A percentile compares a stretch with the other conserved stretches of the same genome.
phyloP scores from a whole-genome alignment of 1,284 basidiomycete genomes.

The Cystobasidiaceae sp. region DNA sequence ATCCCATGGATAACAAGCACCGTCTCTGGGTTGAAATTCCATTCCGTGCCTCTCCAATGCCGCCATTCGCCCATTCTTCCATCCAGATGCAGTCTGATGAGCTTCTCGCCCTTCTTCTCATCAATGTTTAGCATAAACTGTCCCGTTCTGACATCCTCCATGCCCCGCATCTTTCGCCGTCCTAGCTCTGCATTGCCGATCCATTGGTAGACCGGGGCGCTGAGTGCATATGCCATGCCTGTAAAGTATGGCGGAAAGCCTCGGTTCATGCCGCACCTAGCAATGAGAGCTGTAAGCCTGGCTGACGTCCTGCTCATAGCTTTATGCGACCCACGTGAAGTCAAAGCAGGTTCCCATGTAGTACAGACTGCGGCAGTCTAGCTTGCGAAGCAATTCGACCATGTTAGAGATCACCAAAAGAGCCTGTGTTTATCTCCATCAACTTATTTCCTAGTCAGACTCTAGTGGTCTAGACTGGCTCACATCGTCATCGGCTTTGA shows the following conservation, averaged over 20 bases:
- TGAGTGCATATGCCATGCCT: constrained; percentile 23
- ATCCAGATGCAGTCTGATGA: constrained; percentile 17
- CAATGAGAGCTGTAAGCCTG: too few species aligned
- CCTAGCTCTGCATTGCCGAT: constrained; percentile 13
- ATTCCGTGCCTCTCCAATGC: not conserved
- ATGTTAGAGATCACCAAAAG: not conserved
- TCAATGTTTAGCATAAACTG: constrained; percentile 7
- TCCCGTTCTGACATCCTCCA: constrained; percentile 23
- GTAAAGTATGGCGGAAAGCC: constrained; percentile 21
- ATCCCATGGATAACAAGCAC: constrained; percentile 18
- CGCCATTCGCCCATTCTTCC: constrained; percentile 10
- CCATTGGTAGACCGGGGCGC: constrained; percentile 25
- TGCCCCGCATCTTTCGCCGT: not conserved
- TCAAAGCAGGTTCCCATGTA: constrained; percentile 23
- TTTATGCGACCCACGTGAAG: constrained; percentile 9
- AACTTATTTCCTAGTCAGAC: not conserved
- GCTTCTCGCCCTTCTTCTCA: not conserved
- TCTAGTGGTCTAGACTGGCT: not conserved
- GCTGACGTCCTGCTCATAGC: too few species aligned
- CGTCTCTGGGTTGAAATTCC: constrained; percentile 13
- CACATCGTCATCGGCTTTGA: constrained; percentile 30
- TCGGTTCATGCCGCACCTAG: constrained; percentile 19
- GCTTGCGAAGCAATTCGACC: not conserved
- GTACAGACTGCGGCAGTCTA: constrained; percentile 16
- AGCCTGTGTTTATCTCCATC: not conserved